Percentiles rank a stretch among this genome's conserved stretches.
Conservation (phyloP, 2,329 filamentous ascomycete genomes). For the Bipolaris sorokiniana region DNA sequence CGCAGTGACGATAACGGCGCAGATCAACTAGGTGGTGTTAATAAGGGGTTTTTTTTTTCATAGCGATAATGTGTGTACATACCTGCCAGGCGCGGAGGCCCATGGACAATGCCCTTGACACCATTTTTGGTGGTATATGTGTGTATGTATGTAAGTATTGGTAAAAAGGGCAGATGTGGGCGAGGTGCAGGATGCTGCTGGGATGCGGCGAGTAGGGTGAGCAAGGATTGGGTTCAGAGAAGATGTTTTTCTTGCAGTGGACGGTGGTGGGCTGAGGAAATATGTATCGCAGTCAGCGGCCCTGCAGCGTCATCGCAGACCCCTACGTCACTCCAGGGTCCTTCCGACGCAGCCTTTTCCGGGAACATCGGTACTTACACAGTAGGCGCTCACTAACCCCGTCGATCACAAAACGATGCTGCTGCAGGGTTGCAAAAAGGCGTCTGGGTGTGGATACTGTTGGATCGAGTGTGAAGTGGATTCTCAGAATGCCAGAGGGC, state of each 20-base stretch:
- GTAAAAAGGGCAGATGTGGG: slow-evolving; percentile 5
- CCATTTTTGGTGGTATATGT: slow-evolving; percentile 43
- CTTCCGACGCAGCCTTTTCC: slow-evolving; percentile 11
- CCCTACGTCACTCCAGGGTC: slow-evolving; percentile 28
- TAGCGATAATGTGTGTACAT: slow-evolving; percentile 14
- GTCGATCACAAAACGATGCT: slow-evolving; percentile 13
- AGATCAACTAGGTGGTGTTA: slow-evolving; percentile 58
- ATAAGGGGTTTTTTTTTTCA: not conserved
- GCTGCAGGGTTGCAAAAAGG: not conserved
- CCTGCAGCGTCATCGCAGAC: slow-evolving; percentile 26
- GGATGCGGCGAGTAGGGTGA: slow-evolving; percentile 5
- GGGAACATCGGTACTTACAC: slow-evolving; percentile 19
- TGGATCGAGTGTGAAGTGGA: no score
- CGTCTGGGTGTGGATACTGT: not conserved
- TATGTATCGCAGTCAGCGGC: slow-evolving; percentile 27
- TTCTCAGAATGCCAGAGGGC: not conserved
- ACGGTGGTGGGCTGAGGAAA: slow-evolving; percentile 13
- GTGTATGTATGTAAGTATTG: slow-evolving; percentile 9
- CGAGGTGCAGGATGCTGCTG: slow-evolving; percentile 4
- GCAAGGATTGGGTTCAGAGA: slow-evolving; percentile 2
- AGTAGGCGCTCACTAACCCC: not conserved
- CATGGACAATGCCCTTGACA: slow-evolving; percentile 49
- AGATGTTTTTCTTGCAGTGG: not conserved
- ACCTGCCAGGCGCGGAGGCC: slow-evolving; percentile 53
- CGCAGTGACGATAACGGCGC: slow-evolving; percentile 65